Evolutionary conservation across 1,139 yeast genomes (phyloP).

Genomic region (Yamadazyma sp.): DNA sequence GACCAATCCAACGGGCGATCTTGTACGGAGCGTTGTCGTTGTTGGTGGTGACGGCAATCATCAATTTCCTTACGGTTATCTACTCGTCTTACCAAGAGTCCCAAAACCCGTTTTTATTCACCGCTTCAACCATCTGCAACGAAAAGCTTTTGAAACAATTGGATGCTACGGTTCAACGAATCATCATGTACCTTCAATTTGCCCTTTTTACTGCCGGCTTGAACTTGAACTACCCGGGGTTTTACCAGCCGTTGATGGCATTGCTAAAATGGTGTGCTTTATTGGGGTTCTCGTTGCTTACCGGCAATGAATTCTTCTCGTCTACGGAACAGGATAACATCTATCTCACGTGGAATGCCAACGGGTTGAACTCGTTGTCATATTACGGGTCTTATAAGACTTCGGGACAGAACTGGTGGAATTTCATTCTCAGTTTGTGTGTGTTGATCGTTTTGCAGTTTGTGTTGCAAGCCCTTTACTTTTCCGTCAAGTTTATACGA

Average conservation of each 20-base stretch:
- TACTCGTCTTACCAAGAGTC: slow-evolving; percentile 66
- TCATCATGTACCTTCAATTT: slow-evolving; percentile 55
- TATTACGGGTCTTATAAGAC: slow-evolving; percentile 27
- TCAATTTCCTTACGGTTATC: slow-evolving; percentile 44
- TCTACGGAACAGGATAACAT: slow-evolving; percentile 29
- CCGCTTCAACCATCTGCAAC: slow-evolving; percentile 63
- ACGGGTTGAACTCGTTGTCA: slow-evolving; percentile 34
- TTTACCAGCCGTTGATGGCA: slow-evolving; percentile 55
- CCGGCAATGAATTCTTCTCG: slow-evolving; percentile 12
- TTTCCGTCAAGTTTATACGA: slow-evolving; percentile 6
- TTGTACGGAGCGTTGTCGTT: slow-evolving; percentile 40
- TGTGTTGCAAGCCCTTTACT: slow-evolving; percentile 17
- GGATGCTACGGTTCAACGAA: slow-evolving; percentile 55
- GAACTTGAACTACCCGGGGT: slow-evolving; percentile 62
- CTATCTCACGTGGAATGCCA: slow-evolving; percentile 32
- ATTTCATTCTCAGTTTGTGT: slow-evolving; percentile 37
- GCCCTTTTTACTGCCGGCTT: slow-evolving; percentile 58
- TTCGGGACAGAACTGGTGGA: slow-evolving; percentile 38
- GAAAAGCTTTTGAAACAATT: slow-evolving; percentile 54
- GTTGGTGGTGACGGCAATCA: slow-evolving; percentile 40
- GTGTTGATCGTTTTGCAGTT: slow-evolving; percentile 30
- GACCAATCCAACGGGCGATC: slow-evolving; percentile 33
- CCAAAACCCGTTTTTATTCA: slow-evolving; percentile 53
- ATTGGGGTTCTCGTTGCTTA: slow-evolving; percentile 28
- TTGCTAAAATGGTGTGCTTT: slow-evolving; percentile 38